Conservation (phyloP, 768 basidiomycete genomes). For the Strobilomyces confusus region DNA sequence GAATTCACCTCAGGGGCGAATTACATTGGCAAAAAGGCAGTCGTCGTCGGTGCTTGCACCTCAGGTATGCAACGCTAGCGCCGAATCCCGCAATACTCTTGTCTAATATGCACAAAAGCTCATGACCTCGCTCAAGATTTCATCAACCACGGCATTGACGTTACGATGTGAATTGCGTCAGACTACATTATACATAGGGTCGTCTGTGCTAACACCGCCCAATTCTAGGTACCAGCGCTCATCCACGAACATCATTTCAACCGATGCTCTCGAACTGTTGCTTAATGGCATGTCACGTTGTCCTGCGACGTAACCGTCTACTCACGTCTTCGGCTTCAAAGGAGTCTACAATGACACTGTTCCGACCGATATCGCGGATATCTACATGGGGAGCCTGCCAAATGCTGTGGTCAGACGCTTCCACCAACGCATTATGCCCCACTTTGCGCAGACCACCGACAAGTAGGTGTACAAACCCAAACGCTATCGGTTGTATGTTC, state of each 20-base stretch:
- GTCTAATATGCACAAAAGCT: slow-evolving; percentile 17
- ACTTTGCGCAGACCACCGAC: slow-evolving; percentile 21
- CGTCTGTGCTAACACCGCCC: background rate
- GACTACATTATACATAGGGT: background rate
- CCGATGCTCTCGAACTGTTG: background rate
- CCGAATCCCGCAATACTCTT: background rate
- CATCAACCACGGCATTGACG: slow-evolving; percentile 26
- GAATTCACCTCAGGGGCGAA: slow-evolving; percentile 45
- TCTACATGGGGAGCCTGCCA: slow-evolving; percentile 16
- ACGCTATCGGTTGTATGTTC: background rate
- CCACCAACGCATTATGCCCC: slow-evolving; percentile 17
- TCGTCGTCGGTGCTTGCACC: slow-evolving; percentile 65
- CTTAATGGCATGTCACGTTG: background rate
- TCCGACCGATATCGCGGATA: slow-evolving; percentile 24
- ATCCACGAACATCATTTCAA: background rate
- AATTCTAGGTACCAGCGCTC: background rate
- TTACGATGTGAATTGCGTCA: slow-evolving; percentile 21
- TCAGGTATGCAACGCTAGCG: slow-evolving; percentile 38
- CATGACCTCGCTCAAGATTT: slow-evolving; percentile 40
- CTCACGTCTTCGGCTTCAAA: background rate
- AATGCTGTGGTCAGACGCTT: slow-evolving; percentile 11
- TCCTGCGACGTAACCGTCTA: background rate
- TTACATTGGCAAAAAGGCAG: slow-evolving; percentile 57
- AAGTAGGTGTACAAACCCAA: slow-evolving; percentile 20
- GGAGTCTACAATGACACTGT: background rate